Conservation (phyloP, 2,329 filamentous ascomycete genomes). For the Stemphylium beticola region DNA sequence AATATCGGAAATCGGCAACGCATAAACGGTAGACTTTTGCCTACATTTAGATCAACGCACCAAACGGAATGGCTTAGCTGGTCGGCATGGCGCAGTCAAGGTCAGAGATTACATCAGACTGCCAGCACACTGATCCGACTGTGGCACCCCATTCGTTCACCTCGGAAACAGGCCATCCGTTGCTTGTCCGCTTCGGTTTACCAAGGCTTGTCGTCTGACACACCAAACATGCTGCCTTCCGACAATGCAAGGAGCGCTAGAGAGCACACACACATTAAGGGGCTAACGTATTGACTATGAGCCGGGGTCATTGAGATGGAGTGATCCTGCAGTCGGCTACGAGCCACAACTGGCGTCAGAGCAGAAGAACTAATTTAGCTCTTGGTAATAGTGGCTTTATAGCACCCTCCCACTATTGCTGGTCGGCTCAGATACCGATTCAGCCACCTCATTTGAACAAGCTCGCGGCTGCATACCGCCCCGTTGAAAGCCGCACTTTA, state of each 20-base stretch:
- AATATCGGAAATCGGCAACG: conserved; percentile 2
- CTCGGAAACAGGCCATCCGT: background rate
- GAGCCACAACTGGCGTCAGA: too few relatives aligned
- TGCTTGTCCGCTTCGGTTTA: background rate
- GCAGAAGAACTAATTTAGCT: too few relatives aligned
- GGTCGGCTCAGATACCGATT: too few relatives aligned
- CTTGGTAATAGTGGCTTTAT: too few relatives aligned
- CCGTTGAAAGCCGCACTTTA: background rate
- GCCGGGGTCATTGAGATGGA: too few relatives aligned
- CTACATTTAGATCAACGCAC: background rate
- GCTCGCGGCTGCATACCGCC: background rate
- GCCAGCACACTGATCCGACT: background rate
- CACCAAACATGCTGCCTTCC: background rate
- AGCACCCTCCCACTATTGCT: too few relatives aligned
- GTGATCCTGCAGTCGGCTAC: too few relatives aligned
- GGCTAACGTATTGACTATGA: too few relatives aligned
- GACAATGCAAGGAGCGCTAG: background rate
- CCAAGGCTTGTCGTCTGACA: background rate
- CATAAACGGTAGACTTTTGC: background rate
- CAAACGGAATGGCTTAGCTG: background rate
- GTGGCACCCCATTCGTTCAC: background rate
- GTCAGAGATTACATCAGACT: background rate
- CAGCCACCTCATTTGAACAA: too few relatives aligned
- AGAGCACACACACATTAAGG: too few relatives aligned
- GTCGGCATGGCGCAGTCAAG: background rate